Conservation (phyloP, 345 rosid species). For the Mallotus nudiflorus region DNA sequence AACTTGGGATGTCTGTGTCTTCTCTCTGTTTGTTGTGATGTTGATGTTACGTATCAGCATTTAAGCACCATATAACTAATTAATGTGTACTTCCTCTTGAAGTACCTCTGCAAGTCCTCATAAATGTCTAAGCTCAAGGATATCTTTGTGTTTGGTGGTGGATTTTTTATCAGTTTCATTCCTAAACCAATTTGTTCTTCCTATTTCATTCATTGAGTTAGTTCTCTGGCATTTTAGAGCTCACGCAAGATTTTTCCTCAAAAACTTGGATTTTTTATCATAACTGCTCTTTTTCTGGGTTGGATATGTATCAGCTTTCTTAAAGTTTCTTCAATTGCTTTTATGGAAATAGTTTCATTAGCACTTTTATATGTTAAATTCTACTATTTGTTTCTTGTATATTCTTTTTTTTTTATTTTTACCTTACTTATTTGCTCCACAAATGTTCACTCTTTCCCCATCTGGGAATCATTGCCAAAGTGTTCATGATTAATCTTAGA, state of each 20-base stretch:
- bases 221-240: not conserved
- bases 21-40: conserved; percentile 7
- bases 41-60: not conserved
- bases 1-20: conserved; percentile 1
- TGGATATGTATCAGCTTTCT: too few species aligned
- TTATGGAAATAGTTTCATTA: not conserved
- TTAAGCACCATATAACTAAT: not conserved
- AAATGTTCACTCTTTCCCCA: not conserved
- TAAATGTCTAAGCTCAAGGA: not conserved
- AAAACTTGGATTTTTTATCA: not conserved
- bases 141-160: not conserved
- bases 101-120: not conserved
- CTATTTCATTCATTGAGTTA: not conserved
- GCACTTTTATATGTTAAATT: not conserved
- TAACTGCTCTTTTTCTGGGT: too few species aligned
- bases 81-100: not conserved
- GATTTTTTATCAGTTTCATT: not conserved
- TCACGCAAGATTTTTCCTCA: not conserved
- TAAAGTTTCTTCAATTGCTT: conserved; percentile 4
- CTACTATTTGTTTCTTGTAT: too few species aligned
- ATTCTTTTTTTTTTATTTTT: not conserved
- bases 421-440: not conserved
- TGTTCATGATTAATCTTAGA: not conserved
- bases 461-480: not conserved
- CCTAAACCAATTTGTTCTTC: conserved; percentile 12